Percentiles rank a stretch among this genome's conserved stretches.
phyloP scores from a whole-genome alignment of 176 grass and related monocot species.

The Paspalum vaginatum region DNA sequence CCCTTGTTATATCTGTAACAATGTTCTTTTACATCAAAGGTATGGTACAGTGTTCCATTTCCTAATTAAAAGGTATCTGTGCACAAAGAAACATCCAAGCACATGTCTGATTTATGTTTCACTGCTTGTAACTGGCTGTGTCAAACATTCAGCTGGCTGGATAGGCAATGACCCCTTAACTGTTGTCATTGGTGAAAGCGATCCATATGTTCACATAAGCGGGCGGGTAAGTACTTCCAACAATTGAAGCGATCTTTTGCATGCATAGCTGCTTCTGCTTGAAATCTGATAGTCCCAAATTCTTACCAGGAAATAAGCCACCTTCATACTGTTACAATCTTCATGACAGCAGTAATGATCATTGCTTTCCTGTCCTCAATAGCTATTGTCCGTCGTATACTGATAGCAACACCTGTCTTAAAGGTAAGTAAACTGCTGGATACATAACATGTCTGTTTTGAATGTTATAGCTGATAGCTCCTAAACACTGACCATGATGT shows the following conservation, averaged over 20 bases:
- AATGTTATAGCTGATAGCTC: not conserved
- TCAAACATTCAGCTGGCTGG: slow-evolving; percentile 82
- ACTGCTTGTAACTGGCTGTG: slow-evolving; percentile 27
- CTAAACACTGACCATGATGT: not conserved
- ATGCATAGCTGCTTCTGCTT: slow-evolving; percentile 26
- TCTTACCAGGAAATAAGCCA: slow-evolving; percentile 84
- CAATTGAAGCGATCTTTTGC: not conserved
- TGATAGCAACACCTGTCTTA: slow-evolving; percentile 86
- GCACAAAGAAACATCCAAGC: not conserved
- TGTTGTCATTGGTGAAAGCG: slow-evolving; percentile 90
- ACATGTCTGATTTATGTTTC: slow-evolving; percentile 1
- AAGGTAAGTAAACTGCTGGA: slow-evolving; percentile 59
- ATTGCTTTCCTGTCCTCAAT: slow-evolving; percentile 86
- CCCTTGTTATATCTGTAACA: slow-evolving; percentile 87
- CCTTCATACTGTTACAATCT: slow-evolving; percentile 66
- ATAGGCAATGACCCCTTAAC: slow-evolving; percentile 88
- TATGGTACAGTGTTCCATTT: slow-evolving; percentile 26
- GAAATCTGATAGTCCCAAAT: slow-evolving; percentile 33
- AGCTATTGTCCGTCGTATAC: slow-evolving; percentile 84
- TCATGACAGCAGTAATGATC: slow-evolving; percentile 94
- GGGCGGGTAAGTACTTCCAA: slow-evolving; percentile 61
- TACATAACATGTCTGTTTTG: not conserved
- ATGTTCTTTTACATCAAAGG: slow-evolving; percentile 98
- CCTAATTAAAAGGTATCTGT: slow-evolving; percentile 3
- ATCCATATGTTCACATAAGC: slow-evolving; percentile 85